Base-by-base conservation (phyloP, 2,329 filamentous ascomycete species). In the Claviceps paspali region DNA sequence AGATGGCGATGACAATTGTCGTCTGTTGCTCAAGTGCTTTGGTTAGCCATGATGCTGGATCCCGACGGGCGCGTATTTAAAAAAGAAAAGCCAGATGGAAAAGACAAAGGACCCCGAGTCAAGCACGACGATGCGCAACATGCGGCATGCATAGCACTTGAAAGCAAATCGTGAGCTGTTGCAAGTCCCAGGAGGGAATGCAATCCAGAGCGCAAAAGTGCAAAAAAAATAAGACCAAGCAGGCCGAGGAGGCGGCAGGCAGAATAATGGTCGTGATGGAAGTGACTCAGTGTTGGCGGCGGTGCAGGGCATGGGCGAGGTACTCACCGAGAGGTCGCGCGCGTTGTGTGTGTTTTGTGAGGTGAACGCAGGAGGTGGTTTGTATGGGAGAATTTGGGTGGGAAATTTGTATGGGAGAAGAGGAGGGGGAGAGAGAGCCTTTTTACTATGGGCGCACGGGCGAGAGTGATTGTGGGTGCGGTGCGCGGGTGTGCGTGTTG, bases 401-500 rank as follows among this genome's bases (percentile, higher is more conserved):
- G 61, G 62, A 65, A 61, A 62, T 67, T 70, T 73, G 70, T 73
- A 72, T 73, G 69, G 65, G 67, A 70, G 62, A 66, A 67, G 66
- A 68, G 64, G 66, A 62, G 55, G 59, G 62, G 28, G 28, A 29
- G 50, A 62, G 63, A 63, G 39, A 63, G 64, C 67, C 68, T 73
- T 76, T 75, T 75, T 73, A 74, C 69, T 72, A 68, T 69, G 69
- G 64, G 65, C 36, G 40, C 28, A 29, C 19, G 40, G 36, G 36
- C 36, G 40, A 59, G 67, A 67, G 65, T 73, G 69, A 73, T 74
- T 73, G 68, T 61, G 68, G 61, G 65, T 55, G 59, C 54, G 54
- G 51, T 45, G 51, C 44, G 48, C 46, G 51, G 44, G 47, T 45
- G 48, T 41, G 45, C 34, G 38, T 39, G 33, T n/a, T 38, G 35